Base-by-base conservation (phyloP, 306 rosid species). In the Styphnolobium japonicum region DNA sequence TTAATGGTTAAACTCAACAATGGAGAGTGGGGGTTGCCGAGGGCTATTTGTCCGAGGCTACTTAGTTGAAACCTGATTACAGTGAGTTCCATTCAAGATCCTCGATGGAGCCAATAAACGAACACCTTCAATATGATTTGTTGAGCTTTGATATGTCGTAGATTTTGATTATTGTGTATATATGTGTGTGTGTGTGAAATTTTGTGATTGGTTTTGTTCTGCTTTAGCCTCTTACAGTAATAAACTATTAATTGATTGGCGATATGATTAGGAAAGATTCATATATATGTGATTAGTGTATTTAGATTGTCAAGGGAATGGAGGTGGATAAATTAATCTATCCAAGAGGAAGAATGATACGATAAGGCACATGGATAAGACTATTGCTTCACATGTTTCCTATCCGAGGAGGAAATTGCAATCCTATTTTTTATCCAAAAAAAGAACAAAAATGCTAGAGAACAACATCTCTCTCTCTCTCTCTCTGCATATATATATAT, bases 101-200 rank as follows among this genome's bases (percentile, higher is more conserved):
- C 18, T 67, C 58, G 31, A 6, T 53, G 75, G 82, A 82, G 19
- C 77, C 84, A 2, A 36, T 74, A 16, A 73, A 76, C 42, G 68
- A 78, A 45, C 86, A 45, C 4, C 23, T 57, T 37, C 82, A 55
- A 67, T 79, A 49, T 2, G 81, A 84, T 45, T 79, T 84, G 68
- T 60, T 79, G 74, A 84, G 75, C 61, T 67, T 69, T 46, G 82
- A 75, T 57, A 49, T 73, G 84, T 74, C 40, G 3, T 83, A 80
- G 78, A 40, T n/a, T 49, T 83, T 49, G 57, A 42, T 73, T 0
- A 1, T 53, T 6, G 1, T 12, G 10, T 23, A 40, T 14, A 34
- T 73, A 4, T 3, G 9, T 10, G 10, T 3, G 6, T 14, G 33
- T 10, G 18, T 34, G 16, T 31, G 64, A 76, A 27, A 15, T 25